These are phyloP conservation scores for Colletotrichum cuscutae DNA, from an alignment of 2,329 filamentous ascomycete genomes.

Conservation along the genomic window DNA sequence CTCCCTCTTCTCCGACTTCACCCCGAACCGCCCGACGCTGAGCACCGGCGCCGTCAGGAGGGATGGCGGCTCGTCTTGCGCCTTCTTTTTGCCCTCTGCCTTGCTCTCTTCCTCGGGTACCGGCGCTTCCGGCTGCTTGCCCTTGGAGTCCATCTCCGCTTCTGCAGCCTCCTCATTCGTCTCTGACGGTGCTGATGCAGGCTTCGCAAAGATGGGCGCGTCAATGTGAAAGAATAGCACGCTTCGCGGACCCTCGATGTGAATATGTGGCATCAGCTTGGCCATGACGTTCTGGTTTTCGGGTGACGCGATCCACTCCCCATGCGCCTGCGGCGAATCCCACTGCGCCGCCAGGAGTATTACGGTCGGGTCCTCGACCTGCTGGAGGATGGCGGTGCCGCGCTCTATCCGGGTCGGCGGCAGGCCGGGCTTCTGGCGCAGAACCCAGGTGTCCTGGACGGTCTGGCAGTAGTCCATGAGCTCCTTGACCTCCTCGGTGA, in stretches of 20 bases:
- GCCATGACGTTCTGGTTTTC: conserved; percentile 51
- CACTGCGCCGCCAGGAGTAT: conserved; percentile 58
- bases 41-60: conserved; percentile 43
- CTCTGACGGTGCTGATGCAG: neutral
- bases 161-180: neutral
- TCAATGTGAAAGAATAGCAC: conserved; percentile 55
- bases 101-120: conserved; percentile 10
- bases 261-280: conserved; percentile 46
- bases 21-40: conserved; percentile 47
- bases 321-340: conserved; percentile 53
- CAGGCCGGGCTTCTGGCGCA: conserved; percentile 45
- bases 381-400: conserved; percentile 46
- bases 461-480: conserved; percentile 44
- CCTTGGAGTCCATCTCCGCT: conserved; percentile 3
- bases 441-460: conserved; percentile 53
- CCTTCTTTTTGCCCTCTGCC: conserved; percentile 21
- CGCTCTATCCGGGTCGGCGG: conserved; percentile 49
- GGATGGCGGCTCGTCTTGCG: conserved; percentile 18
- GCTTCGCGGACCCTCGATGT: conserved; percentile 41
- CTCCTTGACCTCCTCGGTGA: conserved; percentile 45
- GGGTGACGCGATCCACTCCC: conserved; percentile 53
- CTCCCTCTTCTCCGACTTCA: conserved; percentile 44
- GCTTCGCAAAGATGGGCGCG: conserved; percentile 40
- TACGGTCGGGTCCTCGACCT: conserved; percentile 47
- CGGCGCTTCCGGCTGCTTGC: conserved; percentile 12